Evolutionary conservation across 2,329 filamentous ascomycete species (phyloP), one percentile per base, ranked within the genome.

Genomic region (Myriosclerotinia curreyana): DNA sequence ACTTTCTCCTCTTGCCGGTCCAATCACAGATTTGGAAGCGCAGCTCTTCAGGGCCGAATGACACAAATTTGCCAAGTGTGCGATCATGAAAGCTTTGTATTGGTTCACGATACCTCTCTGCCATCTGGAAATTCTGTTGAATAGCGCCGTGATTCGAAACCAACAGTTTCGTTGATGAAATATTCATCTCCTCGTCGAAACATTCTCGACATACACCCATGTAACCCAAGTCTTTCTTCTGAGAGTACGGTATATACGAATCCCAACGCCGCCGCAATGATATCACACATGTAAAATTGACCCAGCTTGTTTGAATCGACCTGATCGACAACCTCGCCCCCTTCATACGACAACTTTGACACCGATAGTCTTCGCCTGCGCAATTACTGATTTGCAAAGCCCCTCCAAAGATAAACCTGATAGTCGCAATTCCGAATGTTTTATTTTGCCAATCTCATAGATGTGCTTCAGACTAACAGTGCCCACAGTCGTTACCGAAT

Each of bases 371-470:
- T 86, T 91, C 65, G 88, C 87, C 77, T 91, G 88, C 69, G 81
- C 87, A 70, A 94, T 91, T 66, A 94, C 81, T 62, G 86, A 85
- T 77, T 83, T 87, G 78, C 89, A 92, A 36, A 94, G 74, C 0
- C 88, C 87, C 75, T 92, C 82, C 61, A 93, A 77, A 55, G 84
- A 82, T 71, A 91, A 75, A 2, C 89, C 90, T 2, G 89, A 91
- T 67, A 94, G 77, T 65, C 91, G 83, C 67, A 87, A 79, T 77
- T 95, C 91, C 61, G 83, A 80, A 70, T 91, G 89, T 83, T 99
- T 99, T 74, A 99, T 96, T 82, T 91, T 93, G 69, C 95, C 95
- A 77, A 99, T 98, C 80, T 98, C 94, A 79, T 92, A 98, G 28
- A 99, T 81, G 79, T 99, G 95, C 82, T 99, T 99, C 73, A 99